These are phyloP conservation scores for Cercospora zeina DNA, from an alignment of 2,329 filamentous ascomycete species.

Conservation along the genomic window DNA sequence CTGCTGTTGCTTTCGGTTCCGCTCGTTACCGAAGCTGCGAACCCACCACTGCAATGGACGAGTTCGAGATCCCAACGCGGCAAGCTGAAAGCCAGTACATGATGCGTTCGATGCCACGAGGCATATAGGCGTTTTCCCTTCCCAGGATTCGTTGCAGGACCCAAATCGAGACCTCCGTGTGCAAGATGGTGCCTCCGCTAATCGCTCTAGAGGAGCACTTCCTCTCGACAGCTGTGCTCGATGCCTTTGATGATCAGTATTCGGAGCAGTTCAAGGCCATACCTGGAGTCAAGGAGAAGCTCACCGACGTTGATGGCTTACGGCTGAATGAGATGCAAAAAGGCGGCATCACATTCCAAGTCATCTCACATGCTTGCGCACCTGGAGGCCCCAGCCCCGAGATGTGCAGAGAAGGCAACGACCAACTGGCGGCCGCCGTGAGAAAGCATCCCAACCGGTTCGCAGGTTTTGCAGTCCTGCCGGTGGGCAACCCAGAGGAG, in stretches of 20 bases:
- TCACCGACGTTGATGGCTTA: conserved; percentile 34
- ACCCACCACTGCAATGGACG: neutral
- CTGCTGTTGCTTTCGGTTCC: conserved; percentile 14
- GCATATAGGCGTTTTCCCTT: neutral
- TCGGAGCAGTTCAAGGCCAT: conserved; percentile 40
- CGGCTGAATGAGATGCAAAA: conserved; percentile 40
- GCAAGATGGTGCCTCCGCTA: conserved; percentile 38
- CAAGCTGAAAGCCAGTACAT: conserved; percentile 5
- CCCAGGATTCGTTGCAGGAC: neutral
- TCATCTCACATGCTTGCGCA: conserved; percentile 40
- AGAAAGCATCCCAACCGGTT: conserved; percentile 35
- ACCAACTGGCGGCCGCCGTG: conserved; percentile 39
- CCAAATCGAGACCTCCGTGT: neutral
- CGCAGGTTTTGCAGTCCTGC: conserved; percentile 41
- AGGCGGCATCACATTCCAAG: conserved; percentile 39
- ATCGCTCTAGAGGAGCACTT: conserved; percentile 45
- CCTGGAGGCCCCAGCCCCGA: conserved; percentile 34
- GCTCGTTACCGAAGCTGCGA: conserved; percentile 15
- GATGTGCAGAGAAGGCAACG: conserved; percentile 39
- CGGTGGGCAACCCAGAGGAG: conserved; percentile 38
- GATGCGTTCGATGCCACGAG: neutral
- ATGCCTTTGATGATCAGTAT: conserved; percentile 36
- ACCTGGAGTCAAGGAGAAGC: conserved; percentile 35
- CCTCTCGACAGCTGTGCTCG: conserved; percentile 39
- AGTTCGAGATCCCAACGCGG: neutral